Conservation (phyloP, 2,329 filamentous ascomycete genomes). For the Fusarium sp. region DNA sequence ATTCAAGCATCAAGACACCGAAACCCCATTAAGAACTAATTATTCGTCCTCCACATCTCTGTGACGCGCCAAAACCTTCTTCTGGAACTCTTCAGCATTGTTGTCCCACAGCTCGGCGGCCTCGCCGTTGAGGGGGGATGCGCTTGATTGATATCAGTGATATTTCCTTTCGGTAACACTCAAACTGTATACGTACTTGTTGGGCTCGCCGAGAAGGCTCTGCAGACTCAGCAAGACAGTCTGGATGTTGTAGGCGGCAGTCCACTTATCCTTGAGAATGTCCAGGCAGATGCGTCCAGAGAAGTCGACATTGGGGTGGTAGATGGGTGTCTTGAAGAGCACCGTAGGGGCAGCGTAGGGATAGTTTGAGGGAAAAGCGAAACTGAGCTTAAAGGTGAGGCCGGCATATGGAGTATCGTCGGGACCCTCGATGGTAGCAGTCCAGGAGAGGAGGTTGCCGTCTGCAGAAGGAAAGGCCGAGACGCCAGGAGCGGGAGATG, state of each 20-base stretch:
- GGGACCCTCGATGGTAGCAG: constrained; percentile 91
- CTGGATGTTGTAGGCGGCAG: constrained; percentile 95
- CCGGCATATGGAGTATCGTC: constrained; percentile 89
- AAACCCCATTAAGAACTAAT: constrained; percentile 14
- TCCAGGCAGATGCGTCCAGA: constrained; percentile 96
- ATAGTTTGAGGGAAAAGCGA: constrained; percentile 91
- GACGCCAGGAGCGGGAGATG: constrained; percentile 88
- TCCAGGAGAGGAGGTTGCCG: constrained; percentile 91
- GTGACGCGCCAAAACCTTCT: constrained; percentile 71
- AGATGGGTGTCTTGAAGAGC: constrained; percentile 97
- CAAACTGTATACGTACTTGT: constrained; percentile 77
- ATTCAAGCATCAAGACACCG: constrained; percentile 39
- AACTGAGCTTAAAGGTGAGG: constrained; percentile 89
- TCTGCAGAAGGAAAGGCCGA: constrained; percentile 93
- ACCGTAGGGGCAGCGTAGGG: constrained; percentile 91
- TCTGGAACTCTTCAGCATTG: constrained; percentile 86
- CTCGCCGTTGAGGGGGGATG: constrained; percentile 94
- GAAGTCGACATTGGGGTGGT: constrained; percentile 99
- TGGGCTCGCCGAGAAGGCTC: constrained; percentile 94
- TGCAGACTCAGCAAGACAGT: constrained; percentile 93
- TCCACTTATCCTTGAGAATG: constrained; percentile 99
- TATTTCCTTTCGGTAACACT: background rate
- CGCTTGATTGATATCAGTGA: constrained; percentile 60
- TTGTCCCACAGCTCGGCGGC: constrained; percentile 96
- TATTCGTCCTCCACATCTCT: constrained; percentile 72